Conservation (phyloP, 208 protist genomes). For the Leishmania gerbilli region DNA sequence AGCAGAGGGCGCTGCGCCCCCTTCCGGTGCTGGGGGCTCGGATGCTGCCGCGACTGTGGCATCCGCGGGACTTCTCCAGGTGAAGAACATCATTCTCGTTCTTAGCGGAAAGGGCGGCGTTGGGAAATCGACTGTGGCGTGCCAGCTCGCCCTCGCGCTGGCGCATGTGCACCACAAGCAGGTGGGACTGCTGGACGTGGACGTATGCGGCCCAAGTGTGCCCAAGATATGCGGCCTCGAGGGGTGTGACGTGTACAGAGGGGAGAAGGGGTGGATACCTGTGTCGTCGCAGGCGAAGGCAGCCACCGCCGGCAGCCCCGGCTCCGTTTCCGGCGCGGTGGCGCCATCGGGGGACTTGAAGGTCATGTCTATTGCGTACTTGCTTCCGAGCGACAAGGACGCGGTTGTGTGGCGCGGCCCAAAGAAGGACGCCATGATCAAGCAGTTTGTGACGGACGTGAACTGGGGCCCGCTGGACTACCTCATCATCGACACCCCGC, state of each 20-base stretch:
- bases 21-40: background rate
- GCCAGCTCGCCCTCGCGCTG: constrained; percentile 96
- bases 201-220: constrained; percentile 94
- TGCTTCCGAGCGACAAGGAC: constrained; percentile 95
- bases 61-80: constrained; percentile 34
- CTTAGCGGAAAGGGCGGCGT: constrained; percentile 99
- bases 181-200: constrained; percentile 92
- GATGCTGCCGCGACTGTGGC: background rate
- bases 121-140: constrained; percentile 98
- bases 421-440: constrained; percentile 94
- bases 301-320: constrained; percentile 2
- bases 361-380: constrained; percentile 98
- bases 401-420: constrained; percentile 98
- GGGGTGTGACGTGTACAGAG: constrained; percentile 85
- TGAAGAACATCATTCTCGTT: constrained; percentile 98
- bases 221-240: constrained; percentile 97
- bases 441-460: constrained; percentile 91
- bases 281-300: constrained; percentile 41
- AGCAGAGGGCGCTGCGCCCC: background rate
- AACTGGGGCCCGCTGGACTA: constrained; percentile 90
- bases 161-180: constrained; percentile 65
- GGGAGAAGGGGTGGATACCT: constrained; percentile 82
- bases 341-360: constrained; percentile 42
- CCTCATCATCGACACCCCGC: constrained; percentile 94
- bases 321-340: background rate